Evolutionary conservation across 2,329 filamentous ascomycete species (phyloP).

Genomic region (Pseudomassariella vexata): DNA sequence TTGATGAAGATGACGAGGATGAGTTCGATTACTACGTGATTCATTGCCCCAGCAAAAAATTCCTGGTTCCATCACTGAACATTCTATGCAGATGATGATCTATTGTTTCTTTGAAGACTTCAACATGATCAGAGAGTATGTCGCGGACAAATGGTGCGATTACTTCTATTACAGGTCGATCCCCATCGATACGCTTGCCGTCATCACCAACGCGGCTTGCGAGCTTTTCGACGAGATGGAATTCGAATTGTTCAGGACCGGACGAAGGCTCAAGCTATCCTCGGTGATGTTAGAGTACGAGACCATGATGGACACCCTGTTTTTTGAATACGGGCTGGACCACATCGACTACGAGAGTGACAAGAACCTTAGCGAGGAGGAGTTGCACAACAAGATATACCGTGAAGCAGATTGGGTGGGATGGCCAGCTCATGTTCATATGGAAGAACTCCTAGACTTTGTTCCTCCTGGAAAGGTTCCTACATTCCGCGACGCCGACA

Average conservation of each 20-base stretch:
- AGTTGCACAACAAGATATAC: constrained; percentile 17
- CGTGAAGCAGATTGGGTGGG: constrained; percentile 23
- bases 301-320: constrained; percentile 20
- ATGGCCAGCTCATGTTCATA: constrained; percentile 12
- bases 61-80: not conserved
- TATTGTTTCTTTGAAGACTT: constrained; percentile 29
- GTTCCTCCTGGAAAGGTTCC: constrained; percentile 20
- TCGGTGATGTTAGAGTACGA: constrained; percentile 14
- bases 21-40: constrained; percentile 25
- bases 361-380: constrained; percentile 10
- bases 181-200: constrained; percentile 17
- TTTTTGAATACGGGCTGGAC: constrained; percentile 18
- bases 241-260: constrained; percentile 13
- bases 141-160: constrained; percentile 25
- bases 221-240: constrained; percentile 25
- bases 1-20: constrained; percentile 15
- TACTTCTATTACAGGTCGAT: constrained; percentile 21
- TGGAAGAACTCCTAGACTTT: constrained; percentile 10
- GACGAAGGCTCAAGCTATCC: constrained; percentile 8
- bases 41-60: not conserved
- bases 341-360: constrained; percentile 22
- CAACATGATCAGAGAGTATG: constrained; percentile 21
- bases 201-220: constrained; percentile 26
- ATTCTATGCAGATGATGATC: constrained; percentile 8
- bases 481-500: constrained; percentile 9